Percentiles rank a stretch among this genome's conserved stretches.
Conservation (phyloP, 2,329 filamentous ascomycete genomes). For the Claviceps sp. region DNA sequence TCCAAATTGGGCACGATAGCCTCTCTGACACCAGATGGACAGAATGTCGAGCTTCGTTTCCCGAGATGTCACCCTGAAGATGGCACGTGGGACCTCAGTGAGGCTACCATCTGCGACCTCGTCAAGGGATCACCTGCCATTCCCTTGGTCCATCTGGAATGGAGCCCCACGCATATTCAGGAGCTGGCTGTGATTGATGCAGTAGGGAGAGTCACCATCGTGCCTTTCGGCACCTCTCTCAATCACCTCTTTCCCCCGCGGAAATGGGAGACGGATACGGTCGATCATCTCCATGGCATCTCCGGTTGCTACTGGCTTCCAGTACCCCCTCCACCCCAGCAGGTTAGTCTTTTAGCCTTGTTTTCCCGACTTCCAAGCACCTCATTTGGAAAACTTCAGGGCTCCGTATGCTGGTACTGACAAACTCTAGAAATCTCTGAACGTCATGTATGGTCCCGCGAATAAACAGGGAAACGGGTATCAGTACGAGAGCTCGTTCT, state of each 20-base stretch:
- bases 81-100: conserved; percentile 64
- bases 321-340: conserved; percentile 34
- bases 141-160: conserved; percentile 66
- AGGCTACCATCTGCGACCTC: conserved; percentile 50
- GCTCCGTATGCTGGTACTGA: background rate
- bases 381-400: background rate
- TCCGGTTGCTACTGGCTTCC: conserved; percentile 80
- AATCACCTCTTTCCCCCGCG: conserved; percentile 56
- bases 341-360: conserved; percentile 13
- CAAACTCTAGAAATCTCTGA: conserved; percentile 25
- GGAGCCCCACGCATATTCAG: conserved; percentile 57
- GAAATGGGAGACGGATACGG: conserved; percentile 50
- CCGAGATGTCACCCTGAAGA: conserved; percentile 55
- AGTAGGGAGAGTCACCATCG: conserved; percentile 62
- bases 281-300: conserved; percentile 63
- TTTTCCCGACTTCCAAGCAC: too few relatives aligned
- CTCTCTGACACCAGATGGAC: conserved; percentile 60
- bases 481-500: conserved; percentile 53
- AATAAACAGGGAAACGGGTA: conserved; percentile 51
- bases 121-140: conserved; percentile 50
- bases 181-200: conserved; percentile 78
- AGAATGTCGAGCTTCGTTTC: conserved; percentile 57
- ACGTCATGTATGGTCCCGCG: conserved; percentile 45
- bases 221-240: conserved; percentile 56
- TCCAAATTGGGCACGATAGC: conserved; percentile 79